Evolutionary conservation across 306 rosid species (phyloP), one percentile per base, ranked within the genome.

Genomic region (Mimosa pudica): DNA sequence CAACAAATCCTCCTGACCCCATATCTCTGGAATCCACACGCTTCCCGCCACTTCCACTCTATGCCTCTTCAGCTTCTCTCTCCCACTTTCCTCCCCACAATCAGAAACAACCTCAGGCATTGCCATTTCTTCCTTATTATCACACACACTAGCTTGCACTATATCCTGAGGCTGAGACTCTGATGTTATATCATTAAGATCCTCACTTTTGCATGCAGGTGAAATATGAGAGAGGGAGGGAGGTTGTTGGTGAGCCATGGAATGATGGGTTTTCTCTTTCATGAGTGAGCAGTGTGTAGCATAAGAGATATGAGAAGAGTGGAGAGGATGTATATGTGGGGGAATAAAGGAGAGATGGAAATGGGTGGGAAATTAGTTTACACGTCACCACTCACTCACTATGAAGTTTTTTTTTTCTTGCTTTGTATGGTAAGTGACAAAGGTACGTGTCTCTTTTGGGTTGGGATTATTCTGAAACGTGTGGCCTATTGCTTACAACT

Each of bases 1-100:
- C 80, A 95, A 80, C 1, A 91, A 78, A 61, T 92, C 94, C 77
- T 94, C 98, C 74, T 94, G 97, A 1, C 98, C 98, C 98, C 98
- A 94, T 17, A 77, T 86, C 1, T 94, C 98, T 36, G 98, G 98
- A 74, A 94, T 88, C 97, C 98, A 91, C 4, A 92, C 91, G 36
- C 86, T 84, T 6, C 97, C 97, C 3, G 88, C 91, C 75, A 92
- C 83, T 84, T 93, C 97, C 61, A 82, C 62, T 63, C 94, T 82
- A 33, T 89, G 94, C 83, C 86, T 85, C 89, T 88, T 91, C 85
- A 91, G 87, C 90, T 81, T 92, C 89, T 92, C 98, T 0, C 95
- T 82, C 48, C 89, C 97, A 71, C 82, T 80, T 4, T 82, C 90
- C 47, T 84, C 97, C 17, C 8, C 17, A 30, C 45, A 8, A 24